phyloP scores from a whole-genome alignment of 1,139 yeast genomes.

The Debaryomyces coudertii region DNA sequence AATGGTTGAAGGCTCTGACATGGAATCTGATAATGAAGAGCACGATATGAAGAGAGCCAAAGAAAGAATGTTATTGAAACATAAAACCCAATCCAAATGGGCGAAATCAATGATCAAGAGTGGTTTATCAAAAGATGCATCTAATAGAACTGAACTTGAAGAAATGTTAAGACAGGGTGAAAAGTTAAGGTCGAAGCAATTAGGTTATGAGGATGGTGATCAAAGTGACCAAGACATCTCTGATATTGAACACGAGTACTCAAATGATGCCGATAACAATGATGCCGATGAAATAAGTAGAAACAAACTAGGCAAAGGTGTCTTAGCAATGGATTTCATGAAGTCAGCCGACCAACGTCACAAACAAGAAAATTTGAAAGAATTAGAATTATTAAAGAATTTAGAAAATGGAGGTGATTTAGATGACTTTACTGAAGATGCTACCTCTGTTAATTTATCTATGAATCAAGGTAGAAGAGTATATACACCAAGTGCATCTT shows the following conservation, averaged over 20 bases:
- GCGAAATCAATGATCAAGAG: slow-evolving; percentile 88
- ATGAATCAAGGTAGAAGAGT: slow-evolving; percentile 80
- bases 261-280: slow-evolving; percentile 35
- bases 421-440: slow-evolving; percentile 35
- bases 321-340: slow-evolving; percentile 94
- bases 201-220: slow-evolving; percentile 66
- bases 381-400: slow-evolving; percentile 53
- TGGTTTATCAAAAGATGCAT: slow-evolving; percentile 86
- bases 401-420: slow-evolving; percentile 48
- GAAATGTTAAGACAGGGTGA: slow-evolving; percentile 93
- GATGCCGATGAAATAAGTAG: slow-evolving; percentile 36
- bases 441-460: slow-evolving; percentile 47
- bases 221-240: slow-evolving; percentile 51
- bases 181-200: slow-evolving; percentile 68
- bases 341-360: slow-evolving; percentile 76
- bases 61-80: slow-evolving; percentile 90
- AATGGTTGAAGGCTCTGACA: slow-evolving; percentile 67
- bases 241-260: slow-evolving; percentile 55
- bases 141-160: slow-evolving; percentile 84
- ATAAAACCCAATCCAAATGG: slow-evolving; percentile 88
- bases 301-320: slow-evolving; percentile 74
- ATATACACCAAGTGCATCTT: slow-evolving; percentile 71
- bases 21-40: slow-evolving; percentile 59
- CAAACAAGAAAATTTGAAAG: slow-evolving; percentile 55
- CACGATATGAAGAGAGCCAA: slow-evolving; percentile 75